Percentiles rank a stretch among this genome's conserved stretches.
Evolutionary conservation across 345 rosid species (phyloP).

Genomic region (Lumnitzera racemosa): DNA sequence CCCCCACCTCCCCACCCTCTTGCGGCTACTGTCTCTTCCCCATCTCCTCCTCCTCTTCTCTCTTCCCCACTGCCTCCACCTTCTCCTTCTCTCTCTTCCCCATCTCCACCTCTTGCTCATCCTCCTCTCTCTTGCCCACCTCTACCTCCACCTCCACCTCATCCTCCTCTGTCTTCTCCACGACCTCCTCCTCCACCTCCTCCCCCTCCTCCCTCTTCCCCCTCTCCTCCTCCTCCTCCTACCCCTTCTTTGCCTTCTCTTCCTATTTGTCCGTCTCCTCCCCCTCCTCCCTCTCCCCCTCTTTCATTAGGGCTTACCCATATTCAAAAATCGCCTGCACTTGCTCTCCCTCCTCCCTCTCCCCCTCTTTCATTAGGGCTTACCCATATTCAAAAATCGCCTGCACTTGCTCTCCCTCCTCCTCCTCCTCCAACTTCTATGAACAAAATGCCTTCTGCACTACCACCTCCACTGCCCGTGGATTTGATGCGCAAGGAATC

Average conservation of each 20-base stretch:
- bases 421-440: conserved; percentile 29
- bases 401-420: conserved; percentile 56
- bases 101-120: no score
- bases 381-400: conserved; percentile 39
- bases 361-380: conserved; percentile 6
- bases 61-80: conserved; percentile 7
- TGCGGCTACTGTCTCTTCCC: conserved; percentile 14
- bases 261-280: conserved; percentile 7
- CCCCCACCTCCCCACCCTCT: conserved; percentile 3
- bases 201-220: not conserved
- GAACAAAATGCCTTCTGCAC: conserved; percentile 28
- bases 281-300: conserved; percentile 11
- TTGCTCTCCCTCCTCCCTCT: conserved; percentile 25
- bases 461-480: conserved; percentile 20
- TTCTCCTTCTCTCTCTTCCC: not conserved
- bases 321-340: conserved; percentile 51
- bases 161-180: no score
- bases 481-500: conserved; percentile 6
- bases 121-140: no score
- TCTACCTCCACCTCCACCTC: no score
- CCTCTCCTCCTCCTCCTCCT: conserved; percentile 9
- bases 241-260: conserved; percentile 3
- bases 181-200: no score
- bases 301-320: conserved; percentile 8
- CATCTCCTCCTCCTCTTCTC: conserved; percentile 21